Base-by-base conservation (phyloP, 345 rosid genomes). In the Pistacia integerrima region DNA sequence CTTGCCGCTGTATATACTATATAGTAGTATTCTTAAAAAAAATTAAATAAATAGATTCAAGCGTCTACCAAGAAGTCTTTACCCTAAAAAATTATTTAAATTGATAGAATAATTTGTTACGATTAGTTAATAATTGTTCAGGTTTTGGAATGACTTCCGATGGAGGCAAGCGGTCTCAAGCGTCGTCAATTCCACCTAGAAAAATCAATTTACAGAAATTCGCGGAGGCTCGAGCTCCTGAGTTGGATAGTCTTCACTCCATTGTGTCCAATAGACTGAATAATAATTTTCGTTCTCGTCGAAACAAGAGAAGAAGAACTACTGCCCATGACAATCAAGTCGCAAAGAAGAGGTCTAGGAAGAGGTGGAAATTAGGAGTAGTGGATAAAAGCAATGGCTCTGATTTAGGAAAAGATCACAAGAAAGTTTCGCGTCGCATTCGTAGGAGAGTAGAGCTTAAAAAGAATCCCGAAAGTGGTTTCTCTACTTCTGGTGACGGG, bases 221-320 rank as follows among this genome's bases (percentile, higher is more conserved):
- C 54, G 85, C 91, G 0, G 98, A 93, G 64, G 73, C 93, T 67
- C 81, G 98, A 66, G 88, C 92, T 44, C 38, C 86, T 8, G 98
- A 93, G 84, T 85, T 93, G 38, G 94, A 89, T 49, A 70, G 90
- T 30, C 92, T 93, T 70, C 87, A 88, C 84, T 90, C 92, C 0
- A 77, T 86, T 25, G 82, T 91, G 14, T 77, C 93, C 3, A 63
- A 78, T 68, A 87, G 93, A 59, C 67, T 88, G 78, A 82, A 80
- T 69, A 87, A 88, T 54, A 83, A 93, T 82, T 92, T 91, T 72
- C 67, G 85, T 38, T 89, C 93, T 56, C 78, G 77, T 76, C 85
- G 94, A 83, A 87, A 88, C 87, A 85, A 92, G 89, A 90, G 92
- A 76, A 89, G 97, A 85, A 90, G 98, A 81, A 93, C 97, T 76